Conservation (phyloP, 257 asterid genomes). For the Coffea eugenioides region DNA sequence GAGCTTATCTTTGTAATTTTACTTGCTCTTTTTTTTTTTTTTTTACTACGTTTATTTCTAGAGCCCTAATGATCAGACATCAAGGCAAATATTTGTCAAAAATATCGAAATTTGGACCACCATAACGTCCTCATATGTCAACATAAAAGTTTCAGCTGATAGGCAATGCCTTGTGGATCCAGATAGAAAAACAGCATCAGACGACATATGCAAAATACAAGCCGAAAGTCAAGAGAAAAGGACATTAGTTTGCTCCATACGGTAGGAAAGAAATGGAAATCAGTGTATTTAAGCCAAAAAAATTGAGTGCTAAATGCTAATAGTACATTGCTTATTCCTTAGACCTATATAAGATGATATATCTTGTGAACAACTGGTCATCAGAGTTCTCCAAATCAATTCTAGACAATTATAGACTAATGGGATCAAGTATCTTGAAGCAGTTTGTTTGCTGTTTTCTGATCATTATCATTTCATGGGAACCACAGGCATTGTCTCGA, state of each 20-base stretch:
- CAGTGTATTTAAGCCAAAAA: background rate
- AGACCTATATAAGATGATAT: background rate
- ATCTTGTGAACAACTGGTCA: background rate
- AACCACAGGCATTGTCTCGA: background rate
- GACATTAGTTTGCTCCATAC: constrained; percentile 6
- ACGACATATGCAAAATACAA: background rate
- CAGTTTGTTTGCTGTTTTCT: background rate
- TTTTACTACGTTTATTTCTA: background rate
- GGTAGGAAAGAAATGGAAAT: constrained; percentile 10
- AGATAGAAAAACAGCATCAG: background rate
- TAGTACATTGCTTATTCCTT: background rate
- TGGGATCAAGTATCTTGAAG: constrained; percentile 12
- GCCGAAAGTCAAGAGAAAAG: background rate
- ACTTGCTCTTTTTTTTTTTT: background rate
- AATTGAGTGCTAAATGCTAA: background rate
- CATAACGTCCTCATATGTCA: background rate
- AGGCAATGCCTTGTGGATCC: background rate
- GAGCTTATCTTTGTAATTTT: background rate
- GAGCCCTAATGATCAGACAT: background rate
- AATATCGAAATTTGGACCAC: background rate
- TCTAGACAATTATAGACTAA: background rate
- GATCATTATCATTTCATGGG: constrained; percentile 3
- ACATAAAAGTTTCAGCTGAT: background rate
- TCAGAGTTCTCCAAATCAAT: background rate
- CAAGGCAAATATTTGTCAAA: background rate